phyloP scores from a whole-genome alignment of 495 filamentous ascomycete species.

The Neurospora sublineolata region DNA sequence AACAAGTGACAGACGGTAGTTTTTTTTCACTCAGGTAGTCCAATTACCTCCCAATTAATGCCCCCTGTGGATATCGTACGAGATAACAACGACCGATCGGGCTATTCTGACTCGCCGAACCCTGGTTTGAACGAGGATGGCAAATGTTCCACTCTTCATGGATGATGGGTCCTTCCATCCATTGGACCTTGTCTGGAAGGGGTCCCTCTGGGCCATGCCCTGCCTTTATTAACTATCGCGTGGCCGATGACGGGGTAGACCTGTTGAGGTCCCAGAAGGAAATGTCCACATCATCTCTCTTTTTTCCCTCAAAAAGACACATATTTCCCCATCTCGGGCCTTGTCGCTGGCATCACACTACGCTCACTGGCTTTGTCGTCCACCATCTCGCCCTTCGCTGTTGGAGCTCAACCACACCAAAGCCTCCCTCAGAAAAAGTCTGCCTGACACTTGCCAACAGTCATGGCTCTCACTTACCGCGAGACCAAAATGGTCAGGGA shows the following conservation, averaged over 20 bases:
- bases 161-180: background rate
- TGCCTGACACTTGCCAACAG: background rate
- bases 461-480: constrained; percentile 33
- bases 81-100: constrained; percentile 2
- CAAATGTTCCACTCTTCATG: background rate
- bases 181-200: background rate
- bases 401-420: background rate
- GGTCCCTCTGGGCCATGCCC: background rate
- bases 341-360: background rate
- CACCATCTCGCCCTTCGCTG: background rate
- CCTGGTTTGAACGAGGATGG: background rate
- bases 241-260: background rate
- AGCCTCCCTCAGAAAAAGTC: background rate
- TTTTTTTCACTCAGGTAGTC: constrained; percentile 1
- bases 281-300: background rate
- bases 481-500: constrained; percentile 33
- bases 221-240: background rate
- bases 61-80: constrained; percentile 9
- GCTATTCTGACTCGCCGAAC: constrained; percentile 7
- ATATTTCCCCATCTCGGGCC: background rate
- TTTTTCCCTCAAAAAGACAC: background rate
- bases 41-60: constrained; percentile 2
- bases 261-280: background rate
- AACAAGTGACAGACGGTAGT: background rate
- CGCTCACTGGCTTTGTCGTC: background rate